A percentile compares a stretch with the other conserved stretches of the same genome.
phyloP scores from a whole-genome alignment of 2,329 filamentous ascomycete species.

The Cytospora paraplurivora region DNA sequence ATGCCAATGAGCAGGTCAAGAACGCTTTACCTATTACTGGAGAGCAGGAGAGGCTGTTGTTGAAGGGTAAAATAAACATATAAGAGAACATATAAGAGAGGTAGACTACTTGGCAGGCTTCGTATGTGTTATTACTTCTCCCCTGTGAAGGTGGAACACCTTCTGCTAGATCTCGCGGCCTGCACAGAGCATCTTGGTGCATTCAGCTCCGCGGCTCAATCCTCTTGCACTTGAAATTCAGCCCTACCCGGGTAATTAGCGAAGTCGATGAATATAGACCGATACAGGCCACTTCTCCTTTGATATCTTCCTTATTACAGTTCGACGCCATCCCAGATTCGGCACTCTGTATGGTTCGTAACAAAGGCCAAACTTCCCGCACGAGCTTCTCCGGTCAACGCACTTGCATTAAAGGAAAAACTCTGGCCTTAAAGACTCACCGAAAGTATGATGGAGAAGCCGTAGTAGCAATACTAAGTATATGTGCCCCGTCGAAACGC shows the following conservation, averaged over 20 bases:
- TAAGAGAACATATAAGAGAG: background rate
- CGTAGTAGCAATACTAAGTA: no score
- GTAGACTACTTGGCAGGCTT: background rate
- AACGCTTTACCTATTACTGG: slow-evolving; percentile 19
- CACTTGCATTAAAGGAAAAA: background rate
- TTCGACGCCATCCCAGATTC: slow-evolving; percentile 16
- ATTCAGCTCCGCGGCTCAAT: background rate
- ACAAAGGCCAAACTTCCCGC: slow-evolving; percentile 13
- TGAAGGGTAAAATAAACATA: slow-evolving; percentile 4
- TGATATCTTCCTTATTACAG: background rate
- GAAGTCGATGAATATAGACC: no score
- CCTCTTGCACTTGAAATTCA: background rate
- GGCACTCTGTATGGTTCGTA: background rate
- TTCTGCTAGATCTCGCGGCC: background rate
- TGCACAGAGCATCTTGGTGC: background rate
- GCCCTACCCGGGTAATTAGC: no score
- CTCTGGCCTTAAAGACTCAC: background rate
- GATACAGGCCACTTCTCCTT: background rate
- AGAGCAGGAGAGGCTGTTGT: slow-evolving; percentile 21
- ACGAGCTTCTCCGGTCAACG: background rate
- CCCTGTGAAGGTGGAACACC: background rate
- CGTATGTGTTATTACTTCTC: background rate
- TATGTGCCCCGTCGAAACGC: no score
- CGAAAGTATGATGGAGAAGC: background rate
- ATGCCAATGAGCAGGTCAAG: slow-evolving; percentile 23